Evolutionary conservation across 768 basidiomycete species (phyloP), one percentile per base, ranked within the genome.

Genomic region (Pleurotus pulmonarius): DNA sequence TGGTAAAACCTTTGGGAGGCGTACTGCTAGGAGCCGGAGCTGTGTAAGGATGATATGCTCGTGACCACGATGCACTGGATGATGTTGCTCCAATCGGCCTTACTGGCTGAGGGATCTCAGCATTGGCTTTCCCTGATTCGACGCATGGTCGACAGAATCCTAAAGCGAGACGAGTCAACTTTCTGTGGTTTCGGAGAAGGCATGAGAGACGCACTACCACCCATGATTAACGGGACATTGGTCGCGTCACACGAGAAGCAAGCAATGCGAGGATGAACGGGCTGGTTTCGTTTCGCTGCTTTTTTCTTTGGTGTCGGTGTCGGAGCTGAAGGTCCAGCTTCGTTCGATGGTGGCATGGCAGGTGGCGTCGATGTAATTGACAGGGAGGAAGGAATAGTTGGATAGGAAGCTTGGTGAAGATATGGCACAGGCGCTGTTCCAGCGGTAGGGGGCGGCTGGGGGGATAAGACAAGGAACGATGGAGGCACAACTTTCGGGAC

Each of bases 141-240:
- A 82, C 83, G 59, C 88, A 90, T 9, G 80, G 78, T 18, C 87
- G 81, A 69, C 88, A 90, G 64, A 78, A 89, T 57, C 85, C 88
- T 90, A 52, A 3, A 46, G 12, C 29, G 13, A 43, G 1, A n/a
- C 53, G 58, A 29, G 37, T 45, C 7, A 16, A 40, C 59, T 34
- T 15, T 46, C 29, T 34, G 8, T 34, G 11, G 1, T 11, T 44
- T 11, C 12, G 43, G 15, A 53, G 46, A 43, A 18, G 51, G 8
- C 47, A 47, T 24, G 26, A 55, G 20, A 22, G 37, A 78, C 88
- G 77, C 61, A 90, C 89, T 78, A 41, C 88, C 89, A 56, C 87
- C 87, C 65, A 85, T 75, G 52, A 90, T 81, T n/a, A 91, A 74
- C 5, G 89, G 89, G 12, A 90, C 88, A 63, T 88, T 86, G 13